phyloP scores from a whole-genome alignment of 2,329 filamentous ascomycete genomes.

The Aspergillus unguis region DNA sequence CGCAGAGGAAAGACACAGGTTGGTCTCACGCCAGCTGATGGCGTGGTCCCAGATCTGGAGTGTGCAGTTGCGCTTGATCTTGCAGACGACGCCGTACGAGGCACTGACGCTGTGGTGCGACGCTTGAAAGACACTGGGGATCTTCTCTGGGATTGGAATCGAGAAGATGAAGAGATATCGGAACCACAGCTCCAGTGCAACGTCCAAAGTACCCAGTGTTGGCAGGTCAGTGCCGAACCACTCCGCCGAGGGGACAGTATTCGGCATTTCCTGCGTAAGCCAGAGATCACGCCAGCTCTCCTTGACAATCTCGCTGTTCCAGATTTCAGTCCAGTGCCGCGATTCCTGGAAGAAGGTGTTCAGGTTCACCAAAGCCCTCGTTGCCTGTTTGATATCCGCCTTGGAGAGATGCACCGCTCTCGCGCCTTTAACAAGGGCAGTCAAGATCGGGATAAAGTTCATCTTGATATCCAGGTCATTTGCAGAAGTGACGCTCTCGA shows the following conservation, averaged over 20 bases:
- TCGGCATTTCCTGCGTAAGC: constrained; percentile 45
- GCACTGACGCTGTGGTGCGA: constrained; percentile 62
- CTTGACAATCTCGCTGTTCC: constrained; percentile 46
- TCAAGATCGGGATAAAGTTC: constrained; percentile 55
- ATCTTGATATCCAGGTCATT: constrained; percentile 49
- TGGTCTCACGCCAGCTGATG: constrained; percentile 59
- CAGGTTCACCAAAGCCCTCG: constrained; percentile 48
- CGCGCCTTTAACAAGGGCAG: constrained; percentile 50
- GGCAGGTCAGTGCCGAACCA: constrained; percentile 41
- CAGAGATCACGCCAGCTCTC: constrained; percentile 48
- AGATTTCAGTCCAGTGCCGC: constrained; percentile 49
- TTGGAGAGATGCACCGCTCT: constrained; percentile 45
- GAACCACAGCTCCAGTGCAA: constrained; percentile 40
- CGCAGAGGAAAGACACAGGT: constrained; percentile 49
- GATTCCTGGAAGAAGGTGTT: constrained; percentile 51
- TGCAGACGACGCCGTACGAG: constrained; percentile 60
- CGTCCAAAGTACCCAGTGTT: constrained; percentile 35
- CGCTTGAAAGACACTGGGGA: constrained; percentile 60
- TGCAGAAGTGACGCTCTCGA: constrained; percentile 47
- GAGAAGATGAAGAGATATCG: constrained; percentile 56
- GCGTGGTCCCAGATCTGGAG: constrained; percentile 64
- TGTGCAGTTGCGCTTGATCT: constrained; percentile 58
- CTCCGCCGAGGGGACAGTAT: constrained; percentile 33
- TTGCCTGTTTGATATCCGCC: constrained; percentile 45
- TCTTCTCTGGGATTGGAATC: constrained; percentile 54